A percentile compares a stretch with the other conserved stretches of the same genome.
Conservation (phyloP, 2,329 filamentous ascomycete genomes). For the Cryphonectria naterciae region DNA sequence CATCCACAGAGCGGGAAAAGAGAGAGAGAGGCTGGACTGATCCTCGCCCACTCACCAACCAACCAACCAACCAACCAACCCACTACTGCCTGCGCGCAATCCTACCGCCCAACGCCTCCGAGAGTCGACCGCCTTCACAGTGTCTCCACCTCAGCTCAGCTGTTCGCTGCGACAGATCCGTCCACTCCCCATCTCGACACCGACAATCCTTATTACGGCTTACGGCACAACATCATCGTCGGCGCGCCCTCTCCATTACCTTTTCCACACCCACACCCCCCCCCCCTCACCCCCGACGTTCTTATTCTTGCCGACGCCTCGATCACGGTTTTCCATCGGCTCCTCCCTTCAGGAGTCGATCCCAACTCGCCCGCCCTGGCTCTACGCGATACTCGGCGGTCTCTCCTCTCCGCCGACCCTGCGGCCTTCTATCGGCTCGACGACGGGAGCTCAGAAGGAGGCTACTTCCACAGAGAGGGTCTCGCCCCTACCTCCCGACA, state of each 20-base stretch:
- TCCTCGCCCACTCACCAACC: not conserved
- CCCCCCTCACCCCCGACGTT: conserved; percentile 14
- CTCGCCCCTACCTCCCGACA: conserved; percentile 37
- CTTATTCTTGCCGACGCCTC: conserved; percentile 13
- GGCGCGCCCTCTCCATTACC: conserved; percentile 8
- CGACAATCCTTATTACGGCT: conserved; percentile 21
- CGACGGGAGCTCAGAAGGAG: conserved; percentile 36
- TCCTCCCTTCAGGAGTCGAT: conserved; percentile 35
- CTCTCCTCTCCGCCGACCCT: conserved; percentile 46
- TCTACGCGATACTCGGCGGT: conserved; percentile 50
- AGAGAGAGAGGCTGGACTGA: not conserved
- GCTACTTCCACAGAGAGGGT: conserved; percentile 41
- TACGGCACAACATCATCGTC: conserved; percentile 19
- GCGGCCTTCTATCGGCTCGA: conserved; percentile 34
- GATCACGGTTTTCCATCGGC: conserved; percentile 20
- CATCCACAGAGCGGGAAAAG: not conserved
- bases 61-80: not conserved
- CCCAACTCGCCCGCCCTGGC: conserved; percentile 49
- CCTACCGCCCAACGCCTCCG: not conserved
- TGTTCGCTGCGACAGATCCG: conserved; percentile 13
- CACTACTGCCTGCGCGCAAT: conserved; percentile 3
- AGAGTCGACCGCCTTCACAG: conserved; percentile 16
- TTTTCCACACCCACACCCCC: conserved; percentile 10
- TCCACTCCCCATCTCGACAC: conserved; percentile 20
- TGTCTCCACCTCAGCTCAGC: conserved; percentile 21